Evolutionary conservation across 257 asterid genomes (phyloP).

Genomic region (Striga asiatica): DNA sequence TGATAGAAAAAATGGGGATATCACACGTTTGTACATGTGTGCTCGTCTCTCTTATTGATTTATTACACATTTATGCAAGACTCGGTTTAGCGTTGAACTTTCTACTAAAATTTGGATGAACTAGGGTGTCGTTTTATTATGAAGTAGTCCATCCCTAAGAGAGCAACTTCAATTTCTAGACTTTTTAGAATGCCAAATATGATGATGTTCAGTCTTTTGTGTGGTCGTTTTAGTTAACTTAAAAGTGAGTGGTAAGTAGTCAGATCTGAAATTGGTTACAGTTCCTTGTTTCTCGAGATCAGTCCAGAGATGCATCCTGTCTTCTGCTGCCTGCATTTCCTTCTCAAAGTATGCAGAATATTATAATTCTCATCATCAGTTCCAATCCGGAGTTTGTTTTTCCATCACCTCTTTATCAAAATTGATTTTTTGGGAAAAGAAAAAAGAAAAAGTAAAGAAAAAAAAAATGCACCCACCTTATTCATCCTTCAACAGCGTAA

Average conservation of each 20-base stretch:
- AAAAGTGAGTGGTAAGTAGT: not conserved
- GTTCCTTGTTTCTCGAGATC: not conserved
- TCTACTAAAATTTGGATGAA: not conserved
- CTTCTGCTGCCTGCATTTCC: conserved; percentile 1
- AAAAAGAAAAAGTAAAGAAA: no score
- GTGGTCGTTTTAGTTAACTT: no score
- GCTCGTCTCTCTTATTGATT: not conserved
- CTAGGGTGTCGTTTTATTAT: not conserved
- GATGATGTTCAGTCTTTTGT: no score
- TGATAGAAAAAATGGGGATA: not conserved
- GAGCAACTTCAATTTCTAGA: no score
- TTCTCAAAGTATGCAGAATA: not conserved
- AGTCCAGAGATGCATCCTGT: not conserved
- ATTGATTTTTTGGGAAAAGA: not conserved
- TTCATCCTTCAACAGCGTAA: not conserved
- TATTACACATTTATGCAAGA: not conserved
- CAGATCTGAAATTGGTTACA: not conserved
- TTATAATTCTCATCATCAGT: not conserved
- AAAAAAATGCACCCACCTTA: no score
- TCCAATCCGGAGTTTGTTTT: not conserved
- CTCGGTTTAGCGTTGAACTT: not conserved
- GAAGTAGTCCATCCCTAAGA: no score
- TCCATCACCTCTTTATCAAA: not conserved
- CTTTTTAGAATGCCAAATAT: no score
- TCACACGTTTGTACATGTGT: not conserved